phyloP scores from a whole-genome alignment of 2,329 filamentous ascomycete genomes.

The Penicillium italicum region DNA sequence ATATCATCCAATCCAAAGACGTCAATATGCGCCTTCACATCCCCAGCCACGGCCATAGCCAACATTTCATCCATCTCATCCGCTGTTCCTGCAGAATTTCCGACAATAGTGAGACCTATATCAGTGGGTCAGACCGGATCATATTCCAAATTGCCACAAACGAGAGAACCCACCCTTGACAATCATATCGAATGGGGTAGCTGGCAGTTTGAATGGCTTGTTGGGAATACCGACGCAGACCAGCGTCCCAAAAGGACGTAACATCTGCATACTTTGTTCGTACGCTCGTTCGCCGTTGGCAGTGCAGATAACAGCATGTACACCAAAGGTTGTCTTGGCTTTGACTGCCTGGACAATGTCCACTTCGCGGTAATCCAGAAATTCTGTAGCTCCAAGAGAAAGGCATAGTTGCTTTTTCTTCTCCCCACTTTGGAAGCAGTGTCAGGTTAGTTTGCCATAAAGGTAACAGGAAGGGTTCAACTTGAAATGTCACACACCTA shows the following conservation, averaged over 20 bases:
- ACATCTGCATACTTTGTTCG: slow-evolving; percentile 42
- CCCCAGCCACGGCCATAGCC: slow-evolving; percentile 42
- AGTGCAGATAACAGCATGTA: slow-evolving; percentile 47
- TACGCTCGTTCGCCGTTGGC: slow-evolving; percentile 48
- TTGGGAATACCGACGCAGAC: slow-evolving; percentile 49
- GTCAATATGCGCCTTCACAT: slow-evolving; percentile 39
- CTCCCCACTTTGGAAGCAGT: slow-evolving; percentile 24
- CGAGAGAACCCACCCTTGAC: slow-evolving; percentile 37
- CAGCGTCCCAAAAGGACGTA: slow-evolving; percentile 47
- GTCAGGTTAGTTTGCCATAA: not conserved
- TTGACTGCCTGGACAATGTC: slow-evolving; percentile 41
- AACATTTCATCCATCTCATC: slow-evolving; percentile 48
- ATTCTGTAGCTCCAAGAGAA: slow-evolving; percentile 32
- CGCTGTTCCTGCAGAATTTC: slow-evolving; percentile 46
- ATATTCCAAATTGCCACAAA: not conserved
- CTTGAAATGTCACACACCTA: slow-evolving; percentile 20
- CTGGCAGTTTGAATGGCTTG: slow-evolving; percentile 43
- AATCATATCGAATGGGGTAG: slow-evolving; percentile 48
- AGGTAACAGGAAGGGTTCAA: not conserved
- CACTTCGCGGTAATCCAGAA: slow-evolving; percentile 36
- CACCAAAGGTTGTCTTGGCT: slow-evolving; percentile 43
- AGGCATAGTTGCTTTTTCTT: slow-evolving; percentile 35
- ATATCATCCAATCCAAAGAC: slow-evolving; percentile 36
- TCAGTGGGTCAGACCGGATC: not conserved
- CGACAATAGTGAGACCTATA: slow-evolving; percentile 44